Conservation (phyloP, 768 basidiomycete species). For the Trametes coccinea region DNA sequence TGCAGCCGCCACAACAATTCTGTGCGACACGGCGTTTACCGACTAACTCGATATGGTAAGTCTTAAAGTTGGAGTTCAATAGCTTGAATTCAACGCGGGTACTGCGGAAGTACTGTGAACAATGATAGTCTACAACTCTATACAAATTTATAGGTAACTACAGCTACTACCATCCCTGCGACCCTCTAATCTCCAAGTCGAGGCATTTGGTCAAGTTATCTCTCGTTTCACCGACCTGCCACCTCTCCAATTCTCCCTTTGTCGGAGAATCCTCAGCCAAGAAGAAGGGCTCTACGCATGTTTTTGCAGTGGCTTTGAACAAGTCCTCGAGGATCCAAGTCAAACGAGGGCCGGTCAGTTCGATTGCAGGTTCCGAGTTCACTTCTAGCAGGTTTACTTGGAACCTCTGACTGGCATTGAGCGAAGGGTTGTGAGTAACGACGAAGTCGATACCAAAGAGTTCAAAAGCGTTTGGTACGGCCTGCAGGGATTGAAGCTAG, state of each 20-base stretch:
- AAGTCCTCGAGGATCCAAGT: conserved; percentile 80
- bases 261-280: conserved; percentile 8
- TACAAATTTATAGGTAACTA: no score
- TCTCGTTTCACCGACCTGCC: conserved; percentile 54
- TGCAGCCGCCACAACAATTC: background rate
- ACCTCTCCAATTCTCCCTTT: conserved; percentile 38
- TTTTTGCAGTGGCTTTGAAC: conserved; percentile 67
- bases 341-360: conserved; percentile 83
- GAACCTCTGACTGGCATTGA: conserved; percentile 33
- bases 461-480: conserved; percentile 90
- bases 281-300: conserved; percentile 73
- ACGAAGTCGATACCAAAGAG: conserved; percentile 95
- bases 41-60: background rate
- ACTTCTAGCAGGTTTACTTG: conserved; percentile 83
- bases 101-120: no score
- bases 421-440: conserved; percentile 47
- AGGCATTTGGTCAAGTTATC: conserved; percentile 69
- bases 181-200: conserved; percentile 50
- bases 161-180: conserved; percentile 24
- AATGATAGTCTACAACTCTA: no score
- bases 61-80: background rate
- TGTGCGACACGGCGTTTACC: background rate
- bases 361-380: conserved; percentile 96
- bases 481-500: conserved; percentile 41
- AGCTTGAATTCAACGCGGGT: background rate